Conservation (phyloP, 345 rosid species). For the Melaleuca alternifolia region DNA sequence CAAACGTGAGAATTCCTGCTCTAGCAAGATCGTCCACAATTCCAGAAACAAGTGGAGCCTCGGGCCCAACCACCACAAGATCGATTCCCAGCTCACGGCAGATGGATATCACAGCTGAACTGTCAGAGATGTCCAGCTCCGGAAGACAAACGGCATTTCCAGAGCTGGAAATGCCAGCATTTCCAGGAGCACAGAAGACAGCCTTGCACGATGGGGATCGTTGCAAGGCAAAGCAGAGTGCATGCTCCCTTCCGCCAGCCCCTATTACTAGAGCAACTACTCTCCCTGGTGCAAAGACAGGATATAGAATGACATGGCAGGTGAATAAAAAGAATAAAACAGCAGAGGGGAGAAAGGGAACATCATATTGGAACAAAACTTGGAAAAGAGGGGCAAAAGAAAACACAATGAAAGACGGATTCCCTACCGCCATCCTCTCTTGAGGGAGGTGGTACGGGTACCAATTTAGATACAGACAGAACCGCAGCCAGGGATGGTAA, state of each 20-base stretch:
- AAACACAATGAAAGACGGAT: too few species aligned
- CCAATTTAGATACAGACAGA: too few species aligned
- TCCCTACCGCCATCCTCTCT: too few species aligned
- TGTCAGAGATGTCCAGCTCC: constrained; percentile 58
- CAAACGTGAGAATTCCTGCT: constrained; percentile 74
- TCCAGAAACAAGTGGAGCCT: constrained; percentile 88
- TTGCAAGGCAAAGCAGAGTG: constrained; percentile 72
- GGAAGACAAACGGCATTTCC: constrained; percentile 75
- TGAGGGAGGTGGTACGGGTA: too few species aligned
- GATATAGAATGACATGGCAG: neutral
- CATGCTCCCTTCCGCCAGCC: constrained; percentile 95
- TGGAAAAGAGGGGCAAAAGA: too few species aligned
- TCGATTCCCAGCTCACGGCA: constrained; percentile 53
- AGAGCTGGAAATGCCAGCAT: constrained; percentile 72
- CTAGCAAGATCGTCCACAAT: constrained; percentile 60
- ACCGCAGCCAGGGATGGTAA: too few species aligned
- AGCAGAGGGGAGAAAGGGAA: too few species aligned
- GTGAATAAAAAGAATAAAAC: too few species aligned
- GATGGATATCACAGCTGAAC: constrained; percentile 58
- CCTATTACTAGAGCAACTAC: constrained; percentile 76
- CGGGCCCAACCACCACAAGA: constrained; percentile 85
- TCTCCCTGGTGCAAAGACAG: constrained; percentile 32
- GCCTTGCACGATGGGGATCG: constrained; percentile 63
- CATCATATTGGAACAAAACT: too few species aligned
- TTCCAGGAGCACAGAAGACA: constrained; percentile 90